Evolutionary conservation across 768 basidiomycete species (phyloP).

Genomic region (Boletus rex-veris): DNA sequence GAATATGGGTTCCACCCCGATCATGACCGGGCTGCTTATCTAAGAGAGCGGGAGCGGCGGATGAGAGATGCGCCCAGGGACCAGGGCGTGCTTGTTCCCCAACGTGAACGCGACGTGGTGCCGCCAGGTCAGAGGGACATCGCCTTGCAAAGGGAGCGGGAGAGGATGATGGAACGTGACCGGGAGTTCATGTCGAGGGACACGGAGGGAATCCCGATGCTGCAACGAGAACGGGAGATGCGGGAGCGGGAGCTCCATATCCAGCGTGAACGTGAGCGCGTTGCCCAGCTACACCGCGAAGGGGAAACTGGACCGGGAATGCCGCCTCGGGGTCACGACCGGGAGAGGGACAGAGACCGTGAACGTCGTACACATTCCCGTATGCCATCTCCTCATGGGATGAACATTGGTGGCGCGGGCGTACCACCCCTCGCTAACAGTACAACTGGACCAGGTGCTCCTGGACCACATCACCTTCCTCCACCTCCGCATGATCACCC

Average conservation of each 20-base stretch:
- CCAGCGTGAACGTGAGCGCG: constrained; percentile 27
- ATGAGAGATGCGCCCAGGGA: constrained; percentile 19
- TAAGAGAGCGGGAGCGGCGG: constrained; percentile 25
- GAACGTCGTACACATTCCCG: constrained; percentile 28
- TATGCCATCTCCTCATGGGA: constrained; percentile 25
- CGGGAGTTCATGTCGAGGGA: constrained; percentile 22
- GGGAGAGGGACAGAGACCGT: constrained; percentile 31
- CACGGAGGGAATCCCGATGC: constrained; percentile 19
- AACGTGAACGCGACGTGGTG: constrained; percentile 23
- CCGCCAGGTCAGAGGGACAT: constrained; percentile 18
- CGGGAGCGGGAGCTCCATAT: constrained; percentile 28
- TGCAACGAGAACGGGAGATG: constrained; percentile 25
- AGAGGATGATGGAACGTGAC: constrained; percentile 24
- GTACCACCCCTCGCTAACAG: constrained; percentile 5
- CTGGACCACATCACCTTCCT: constrained; percentile 17
- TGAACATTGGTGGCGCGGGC: constrained; percentile 5
- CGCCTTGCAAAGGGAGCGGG: constrained; percentile 25
- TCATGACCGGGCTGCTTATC: constrained; percentile 20
- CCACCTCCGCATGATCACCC: constrained; percentile 21
- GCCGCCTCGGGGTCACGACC: constrained; percentile 24
- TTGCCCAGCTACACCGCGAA: constrained; percentile 20
- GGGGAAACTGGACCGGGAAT: constrained; percentile 24
- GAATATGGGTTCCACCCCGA: constrained; percentile 23
- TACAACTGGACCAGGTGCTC: constrained; percentile 19
- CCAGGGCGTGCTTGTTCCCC: constrained; percentile 16